These are phyloP conservation scores for Cercospora sojina DNA, from an alignment of 2,329 filamentous ascomycete species.

Conservation along the genomic window DNA sequence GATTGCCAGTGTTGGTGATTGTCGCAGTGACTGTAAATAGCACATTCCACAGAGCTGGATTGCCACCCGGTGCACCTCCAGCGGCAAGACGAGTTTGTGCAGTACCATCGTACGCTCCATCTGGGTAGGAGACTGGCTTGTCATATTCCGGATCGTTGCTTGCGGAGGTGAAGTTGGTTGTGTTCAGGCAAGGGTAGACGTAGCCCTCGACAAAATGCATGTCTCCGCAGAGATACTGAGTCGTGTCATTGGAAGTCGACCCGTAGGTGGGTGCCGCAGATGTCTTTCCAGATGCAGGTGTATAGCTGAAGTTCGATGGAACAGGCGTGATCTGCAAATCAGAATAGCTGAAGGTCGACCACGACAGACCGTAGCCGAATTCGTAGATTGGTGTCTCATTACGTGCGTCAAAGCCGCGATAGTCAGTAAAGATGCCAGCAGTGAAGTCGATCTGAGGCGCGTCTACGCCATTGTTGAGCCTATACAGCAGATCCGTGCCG, in stretches of 20 bases:
- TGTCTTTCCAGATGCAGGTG: not conserved
- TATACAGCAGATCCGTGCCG: conserved; percentile 27
- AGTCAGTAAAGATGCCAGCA: conserved; percentile 47
- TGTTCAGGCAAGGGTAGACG: not conserved
- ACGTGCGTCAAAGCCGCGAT: conserved; percentile 44
- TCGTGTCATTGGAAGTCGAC: not conserved
- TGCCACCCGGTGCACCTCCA: conserved; percentile 34
- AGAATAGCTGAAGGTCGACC: conserved; percentile 46
- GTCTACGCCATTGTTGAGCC: conserved; percentile 33
- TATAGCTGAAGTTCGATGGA: conserved; percentile 53
- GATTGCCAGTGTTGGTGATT: conserved; percentile 62
- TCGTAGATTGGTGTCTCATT: conserved; percentile 44
- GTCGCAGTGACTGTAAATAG: conserved; percentile 57
- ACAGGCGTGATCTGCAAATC: conserved; percentile 34
- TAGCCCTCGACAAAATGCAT: not conserved
- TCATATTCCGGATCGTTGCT: not conserved
- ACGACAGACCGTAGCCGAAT: conserved; percentile 47
- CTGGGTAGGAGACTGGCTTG: not conserved
- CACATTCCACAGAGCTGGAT: conserved; percentile 60
- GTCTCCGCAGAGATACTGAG: not conserved
- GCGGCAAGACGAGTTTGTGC: not conserved
- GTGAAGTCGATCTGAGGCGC: conserved; percentile 48
- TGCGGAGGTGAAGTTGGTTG: not conserved
- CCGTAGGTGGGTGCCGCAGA: not conserved
- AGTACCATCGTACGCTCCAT: not conserved